Evolutionary conservation across 2,329 filamentous ascomycete genomes (phyloP).

Genomic region (Dothiorella sarmentorum): DNA sequence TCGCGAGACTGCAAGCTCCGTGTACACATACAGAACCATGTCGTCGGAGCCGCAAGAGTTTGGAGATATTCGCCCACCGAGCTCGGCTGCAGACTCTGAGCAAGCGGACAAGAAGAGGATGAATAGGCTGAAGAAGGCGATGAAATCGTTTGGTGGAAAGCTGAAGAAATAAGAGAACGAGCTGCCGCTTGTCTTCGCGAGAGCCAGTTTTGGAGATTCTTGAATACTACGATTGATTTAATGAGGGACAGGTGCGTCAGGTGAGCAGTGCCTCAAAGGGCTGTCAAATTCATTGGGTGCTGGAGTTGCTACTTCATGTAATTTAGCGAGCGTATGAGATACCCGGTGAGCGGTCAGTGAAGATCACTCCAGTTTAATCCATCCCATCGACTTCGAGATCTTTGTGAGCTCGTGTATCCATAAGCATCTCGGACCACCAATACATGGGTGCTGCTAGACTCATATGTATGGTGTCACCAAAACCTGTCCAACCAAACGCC

Average conservation of each 20-base stretch:
- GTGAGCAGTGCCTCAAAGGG: neutral
- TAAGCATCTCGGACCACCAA: too few relatives aligned
- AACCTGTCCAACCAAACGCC: neutral
- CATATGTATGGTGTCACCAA: neutral
- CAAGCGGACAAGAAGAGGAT: conserved; percentile 12
- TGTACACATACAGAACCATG: neutral
- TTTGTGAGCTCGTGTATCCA: neutral
- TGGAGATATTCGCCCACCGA: conserved; percentile 1
- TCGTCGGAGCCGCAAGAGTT: conserved; percentile 10
- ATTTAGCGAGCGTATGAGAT: conserved; percentile 6
- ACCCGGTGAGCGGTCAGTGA: conserved; percentile 6
- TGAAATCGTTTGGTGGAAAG: conserved; percentile 16
- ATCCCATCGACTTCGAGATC: too few relatives aligned
- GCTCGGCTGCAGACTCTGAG: conserved; percentile 15
- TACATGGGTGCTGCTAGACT: neutral
- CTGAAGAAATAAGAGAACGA: conserved; percentile 5
- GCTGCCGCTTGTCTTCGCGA: too few relatives aligned
- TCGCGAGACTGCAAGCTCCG: neutral
- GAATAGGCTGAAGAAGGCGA: conserved; percentile 15
- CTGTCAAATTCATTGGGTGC: neutral
- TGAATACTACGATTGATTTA: neutral
- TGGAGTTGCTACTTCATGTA: conserved; percentile 5
- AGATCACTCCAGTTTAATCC: neutral
- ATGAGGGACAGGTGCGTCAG: neutral
- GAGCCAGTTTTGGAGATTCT: neutral